These are phyloP conservation scores for Chlorociboria aeruginascens DNA, from an alignment of 495 filamentous ascomycete species.

Conservation along the genomic window DNA sequence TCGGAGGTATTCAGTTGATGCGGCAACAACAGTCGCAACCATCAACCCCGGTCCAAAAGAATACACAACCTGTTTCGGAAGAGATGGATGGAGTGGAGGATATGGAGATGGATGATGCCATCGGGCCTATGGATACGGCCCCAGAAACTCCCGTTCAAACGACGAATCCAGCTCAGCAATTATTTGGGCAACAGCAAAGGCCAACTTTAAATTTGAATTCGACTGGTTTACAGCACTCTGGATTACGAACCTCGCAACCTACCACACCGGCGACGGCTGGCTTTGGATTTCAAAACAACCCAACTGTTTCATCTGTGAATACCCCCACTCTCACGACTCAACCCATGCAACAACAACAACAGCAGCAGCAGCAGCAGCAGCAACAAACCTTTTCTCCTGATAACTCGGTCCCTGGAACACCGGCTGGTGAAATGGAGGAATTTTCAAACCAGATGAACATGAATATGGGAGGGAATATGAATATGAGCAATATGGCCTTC, in stretches of 20 bases:
- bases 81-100: constrained; percentile 85
- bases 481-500: constrained; percentile 29
- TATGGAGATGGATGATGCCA: constrained; percentile 91
- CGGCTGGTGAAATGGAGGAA: constrained; percentile 43
- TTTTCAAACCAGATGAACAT: constrained; percentile 44
- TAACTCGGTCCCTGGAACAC: constrained; percentile 63
- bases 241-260: constrained; percentile 73
- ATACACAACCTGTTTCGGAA: constrained; percentile 31
- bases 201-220: constrained; percentile 59
- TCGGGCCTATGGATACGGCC: constrained; percentile 45
- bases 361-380: too few relatives aligned
- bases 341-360: constrained; percentile 37
- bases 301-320: constrained; percentile 95
- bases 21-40: constrained; percentile 25
- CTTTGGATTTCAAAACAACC: constrained; percentile 79
- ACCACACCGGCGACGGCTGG: constrained; percentile 67
- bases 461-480: constrained; percentile 42
- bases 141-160: constrained; percentile 33
- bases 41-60: constrained; percentile 16
- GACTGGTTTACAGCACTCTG: constrained; percentile 54
- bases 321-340: constrained; percentile 66
- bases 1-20: constrained; percentile 31
- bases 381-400: constrained; percentile 59
- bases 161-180: constrained; percentile 29
- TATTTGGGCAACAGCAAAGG: constrained; percentile 65